These are phyloP conservation scores for Solanum lycopersicoides DNA, from an alignment of 257 asterid species.

Conservation along the genomic window DNA sequence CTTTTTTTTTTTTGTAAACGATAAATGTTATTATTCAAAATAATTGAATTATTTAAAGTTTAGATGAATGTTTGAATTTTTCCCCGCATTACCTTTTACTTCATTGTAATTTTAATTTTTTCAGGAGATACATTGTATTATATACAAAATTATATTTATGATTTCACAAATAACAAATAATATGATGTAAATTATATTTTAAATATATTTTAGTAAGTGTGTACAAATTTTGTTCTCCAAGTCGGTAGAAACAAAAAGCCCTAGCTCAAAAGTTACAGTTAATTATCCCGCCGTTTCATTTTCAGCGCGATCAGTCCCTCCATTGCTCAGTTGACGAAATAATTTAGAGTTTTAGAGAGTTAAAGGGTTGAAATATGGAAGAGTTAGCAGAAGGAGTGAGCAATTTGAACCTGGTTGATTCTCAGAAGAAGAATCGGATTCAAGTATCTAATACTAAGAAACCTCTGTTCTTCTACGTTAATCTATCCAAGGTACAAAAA, in stretches of 20 bases:
- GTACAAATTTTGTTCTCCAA: neutral
- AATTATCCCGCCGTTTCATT: neutral
- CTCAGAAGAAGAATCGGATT: conserved; percentile 64
- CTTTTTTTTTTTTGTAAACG: too few relatives aligned
- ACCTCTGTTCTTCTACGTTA: conserved; percentile 77
- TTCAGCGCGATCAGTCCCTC: neutral
- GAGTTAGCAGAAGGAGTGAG: conserved; percentile 48
- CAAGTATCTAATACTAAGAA: conserved; percentile 73
- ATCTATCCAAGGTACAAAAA: conserved; percentile 55
- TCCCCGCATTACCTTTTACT: too few relatives aligned
- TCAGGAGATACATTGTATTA: accelerated
- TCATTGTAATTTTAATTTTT: too few relatives aligned
- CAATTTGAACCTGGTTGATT: conserved; percentile 35
- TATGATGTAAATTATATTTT: too few relatives aligned
- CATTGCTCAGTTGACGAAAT: neutral
- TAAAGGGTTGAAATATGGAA: conserved; percentile 26
- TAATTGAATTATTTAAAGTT: too few relatives aligned
- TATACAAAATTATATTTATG: too few relatives aligned
- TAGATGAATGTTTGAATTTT: too few relatives aligned
- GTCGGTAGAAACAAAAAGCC: neutral
- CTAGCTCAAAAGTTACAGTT: neutral
- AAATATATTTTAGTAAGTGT: too few relatives aligned
- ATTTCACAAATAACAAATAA: too few relatives aligned
- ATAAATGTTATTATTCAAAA: too few relatives aligned
- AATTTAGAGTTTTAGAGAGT: neutral